Conservation (phyloP, 164 flowering plant genomes). For the Platanus orientalis region DNA sequence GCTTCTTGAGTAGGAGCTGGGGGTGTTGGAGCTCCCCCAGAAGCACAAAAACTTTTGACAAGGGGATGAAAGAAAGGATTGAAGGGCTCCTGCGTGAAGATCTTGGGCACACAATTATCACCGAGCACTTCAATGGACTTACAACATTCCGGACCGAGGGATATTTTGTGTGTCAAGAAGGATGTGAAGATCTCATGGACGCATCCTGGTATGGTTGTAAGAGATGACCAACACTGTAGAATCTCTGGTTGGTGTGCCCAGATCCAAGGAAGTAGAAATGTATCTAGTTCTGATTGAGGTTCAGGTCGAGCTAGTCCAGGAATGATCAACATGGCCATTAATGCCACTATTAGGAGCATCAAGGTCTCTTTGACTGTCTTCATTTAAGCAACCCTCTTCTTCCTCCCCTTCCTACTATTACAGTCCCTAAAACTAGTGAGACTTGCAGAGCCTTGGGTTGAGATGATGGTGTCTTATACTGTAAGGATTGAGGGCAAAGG, state of each 20-base stretch:
- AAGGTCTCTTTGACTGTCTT: too few species aligned
- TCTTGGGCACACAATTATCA: background rate
- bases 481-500: too few species aligned
- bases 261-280: too few species aligned
- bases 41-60: background rate
- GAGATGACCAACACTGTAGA: background rate
- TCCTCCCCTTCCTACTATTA: too few species aligned
- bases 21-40: background rate
- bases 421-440: too few species aligned
- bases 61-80: constrained; percentile 3
- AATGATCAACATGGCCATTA: too few species aligned
- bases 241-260: background rate
- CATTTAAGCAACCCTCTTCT: too few species aligned
- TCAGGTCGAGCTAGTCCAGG: too few species aligned
- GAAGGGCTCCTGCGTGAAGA: background rate
- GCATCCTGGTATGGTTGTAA: background rate
- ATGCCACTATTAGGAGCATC: too few species aligned
- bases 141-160: constrained; percentile 6
- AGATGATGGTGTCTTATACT: too few species aligned
- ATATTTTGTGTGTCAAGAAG: background rate
- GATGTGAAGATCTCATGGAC: background rate
- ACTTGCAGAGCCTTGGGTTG: too few species aligned
- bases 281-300: too few species aligned
- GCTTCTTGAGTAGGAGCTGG: background rate
- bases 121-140: constrained; percentile 2